Percentiles rank a stretch among this genome's conserved stretches.
These are phyloP conservation scores for Ogataea angusta DNA, from an alignment of 805 yeast genomes.

Conservation along the genomic window DNA sequence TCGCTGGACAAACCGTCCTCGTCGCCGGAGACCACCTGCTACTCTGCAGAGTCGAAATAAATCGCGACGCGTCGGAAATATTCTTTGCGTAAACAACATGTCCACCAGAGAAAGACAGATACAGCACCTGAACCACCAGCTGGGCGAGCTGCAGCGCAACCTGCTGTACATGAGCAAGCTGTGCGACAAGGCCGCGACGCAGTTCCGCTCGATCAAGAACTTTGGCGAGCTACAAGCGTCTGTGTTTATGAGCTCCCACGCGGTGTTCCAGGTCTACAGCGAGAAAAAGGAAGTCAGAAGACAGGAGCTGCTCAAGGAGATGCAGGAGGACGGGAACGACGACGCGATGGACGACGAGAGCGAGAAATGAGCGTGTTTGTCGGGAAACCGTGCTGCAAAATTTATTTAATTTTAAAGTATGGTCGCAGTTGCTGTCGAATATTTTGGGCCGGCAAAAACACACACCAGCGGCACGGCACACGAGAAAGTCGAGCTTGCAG, in stretches of 20 bases:
- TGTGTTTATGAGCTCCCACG: constrained; percentile 31
- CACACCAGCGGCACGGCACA: constrained; percentile 20
- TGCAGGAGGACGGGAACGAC: constrained; percentile 9
- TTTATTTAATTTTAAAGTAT: constrained; percentile 3
- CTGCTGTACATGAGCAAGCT: constrained; percentile 21
- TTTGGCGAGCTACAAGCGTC: constrained; percentile 29
- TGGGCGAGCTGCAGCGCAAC: constrained; percentile 22
- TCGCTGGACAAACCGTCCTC: not conserved
- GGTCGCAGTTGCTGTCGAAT: constrained; percentile 22
- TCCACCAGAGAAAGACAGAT: constrained; percentile 22
- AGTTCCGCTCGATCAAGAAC: constrained; percentile 26
- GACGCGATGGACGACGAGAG: constrained; percentile 2
- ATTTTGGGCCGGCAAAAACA: constrained; percentile 33
- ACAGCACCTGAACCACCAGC: constrained; percentile 21
- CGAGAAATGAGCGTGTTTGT: not conserved
- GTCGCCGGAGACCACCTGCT: constrained; percentile 1
- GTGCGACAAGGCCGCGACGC: constrained; percentile 23
- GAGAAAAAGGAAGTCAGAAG: constrained; percentile 25
- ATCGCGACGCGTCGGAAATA: constrained; percentile 5
- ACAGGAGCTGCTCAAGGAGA: constrained; percentile 13
- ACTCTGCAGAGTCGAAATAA: constrained; percentile 2
- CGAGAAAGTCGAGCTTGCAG: constrained; percentile 11
- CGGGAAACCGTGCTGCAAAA: not conserved
- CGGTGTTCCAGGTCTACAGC: constrained; percentile 28
- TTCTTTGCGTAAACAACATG: constrained; percentile 6